Evolutionary conservation across 805 yeast species (phyloP).

Genomic region (Saccharomyces jurei): DNA sequence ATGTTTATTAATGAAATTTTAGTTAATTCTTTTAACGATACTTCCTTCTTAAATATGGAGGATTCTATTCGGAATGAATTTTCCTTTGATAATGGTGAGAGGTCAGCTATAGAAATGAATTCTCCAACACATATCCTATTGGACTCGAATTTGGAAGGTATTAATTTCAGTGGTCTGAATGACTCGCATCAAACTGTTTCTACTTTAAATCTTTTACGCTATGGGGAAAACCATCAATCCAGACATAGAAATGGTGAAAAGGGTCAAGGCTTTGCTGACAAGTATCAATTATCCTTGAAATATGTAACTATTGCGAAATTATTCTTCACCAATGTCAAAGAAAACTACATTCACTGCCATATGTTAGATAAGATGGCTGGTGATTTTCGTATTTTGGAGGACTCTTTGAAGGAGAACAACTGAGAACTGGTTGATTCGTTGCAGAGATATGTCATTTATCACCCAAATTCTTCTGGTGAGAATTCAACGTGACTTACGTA

Average conservation of each 20-base stretch:
- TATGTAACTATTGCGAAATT: slow-evolving; percentile 23
- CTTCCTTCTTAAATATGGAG: slow-evolving; percentile 26
- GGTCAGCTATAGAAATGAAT: background rate
- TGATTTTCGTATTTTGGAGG: slow-evolving; percentile 19
- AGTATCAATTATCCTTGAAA: slow-evolving; percentile 25
- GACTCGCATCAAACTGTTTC: slow-evolving; percentile 1
- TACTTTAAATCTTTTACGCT: slow-evolving; percentile 1
- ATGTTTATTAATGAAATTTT: slow-evolving; percentile 25
- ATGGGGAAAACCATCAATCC: background rate
- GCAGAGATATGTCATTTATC: background rate
- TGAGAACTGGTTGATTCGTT: background rate
- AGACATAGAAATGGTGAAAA: background rate
- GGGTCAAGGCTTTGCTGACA: slow-evolving; percentile 23
- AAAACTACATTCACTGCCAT: slow-evolving; percentile 23
- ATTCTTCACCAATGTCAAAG: slow-evolving; percentile 18
- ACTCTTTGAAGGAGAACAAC: slow-evolving; percentile 9
- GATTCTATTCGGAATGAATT: slow-evolving; percentile 23
- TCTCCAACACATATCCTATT: background rate
- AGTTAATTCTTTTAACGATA: slow-evolving; percentile 28
- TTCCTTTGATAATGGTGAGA: slow-evolving; percentile 9
- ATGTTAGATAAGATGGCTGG: slow-evolving; percentile 21
- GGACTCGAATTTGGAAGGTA: background rate
- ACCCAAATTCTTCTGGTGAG: background rate
- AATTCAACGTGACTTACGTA: background rate
- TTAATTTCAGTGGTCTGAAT: slow-evolving; percentile 9